A percentile compares a stretch with the other conserved stretches of the same genome.
phyloP scores from a whole-genome alignment of 768 basidiomycete species.

The Epithele typhae region DNA sequence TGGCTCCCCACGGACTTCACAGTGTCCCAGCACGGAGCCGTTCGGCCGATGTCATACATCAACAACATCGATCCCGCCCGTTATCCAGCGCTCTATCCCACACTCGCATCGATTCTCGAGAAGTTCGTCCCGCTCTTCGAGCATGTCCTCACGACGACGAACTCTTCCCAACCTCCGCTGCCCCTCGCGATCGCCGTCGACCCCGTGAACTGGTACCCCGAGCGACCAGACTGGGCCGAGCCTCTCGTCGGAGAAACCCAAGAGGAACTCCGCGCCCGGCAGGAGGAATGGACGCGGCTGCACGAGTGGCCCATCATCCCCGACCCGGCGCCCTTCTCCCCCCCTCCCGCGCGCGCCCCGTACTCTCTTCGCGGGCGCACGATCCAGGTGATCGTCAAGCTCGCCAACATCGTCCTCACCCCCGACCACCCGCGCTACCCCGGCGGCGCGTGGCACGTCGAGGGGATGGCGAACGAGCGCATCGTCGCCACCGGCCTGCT shows the following conservation, averaged over 20 bases:
- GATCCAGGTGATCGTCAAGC: constrained; percentile 37
- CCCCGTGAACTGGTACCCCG: background rate
- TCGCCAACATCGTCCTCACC: constrained; percentile 29
- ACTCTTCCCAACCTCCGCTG: background rate
- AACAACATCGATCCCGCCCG: constrained; percentile 24
- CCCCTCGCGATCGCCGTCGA: background rate
- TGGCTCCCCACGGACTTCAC: constrained; percentile 28
- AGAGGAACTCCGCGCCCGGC: no score
- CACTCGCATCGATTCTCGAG: constrained; percentile 13
- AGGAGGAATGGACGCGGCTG: constrained; percentile 1
- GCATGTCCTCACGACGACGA: constrained; percentile 17
- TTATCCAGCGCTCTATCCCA: constrained; percentile 14
- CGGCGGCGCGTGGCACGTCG: constrained; percentile 31
- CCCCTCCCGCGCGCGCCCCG: background rate
- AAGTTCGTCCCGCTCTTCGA: constrained; percentile 24
- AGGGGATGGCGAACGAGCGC: constrained; percentile 24
- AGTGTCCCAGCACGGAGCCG: constrained; percentile 20
- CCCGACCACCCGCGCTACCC: background rate
- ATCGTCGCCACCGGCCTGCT: constrained; percentile 9
- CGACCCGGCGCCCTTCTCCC: constrained; percentile 11
- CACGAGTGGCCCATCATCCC: constrained; percentile 12
- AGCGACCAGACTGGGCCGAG: background rate
- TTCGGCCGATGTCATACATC: constrained; percentile 21
- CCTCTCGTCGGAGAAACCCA: no score
- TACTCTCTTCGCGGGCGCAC: constrained; percentile 10